These are phyloP conservation scores for Podila epicladia DNA, from an alignment of 192 early-diverging fungal species.

Conservation along the genomic window DNA sequence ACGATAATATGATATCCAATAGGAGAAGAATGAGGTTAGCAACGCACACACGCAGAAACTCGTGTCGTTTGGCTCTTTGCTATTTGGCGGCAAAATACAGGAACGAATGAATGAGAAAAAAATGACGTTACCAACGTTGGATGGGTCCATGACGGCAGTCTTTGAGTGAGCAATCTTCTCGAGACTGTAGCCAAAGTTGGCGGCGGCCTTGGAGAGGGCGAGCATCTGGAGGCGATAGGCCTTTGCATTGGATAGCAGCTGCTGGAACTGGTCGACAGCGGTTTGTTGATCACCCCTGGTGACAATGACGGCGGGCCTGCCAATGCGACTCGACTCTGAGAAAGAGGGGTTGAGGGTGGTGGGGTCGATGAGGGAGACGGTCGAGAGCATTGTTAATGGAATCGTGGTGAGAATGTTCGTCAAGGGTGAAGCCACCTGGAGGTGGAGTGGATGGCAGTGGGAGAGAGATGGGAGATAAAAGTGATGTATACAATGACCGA, in stretches of 20 bases:
- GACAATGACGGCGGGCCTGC: conserved; percentile 43
- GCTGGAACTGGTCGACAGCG: conserved; percentile 50
- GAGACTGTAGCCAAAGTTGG: conserved; percentile 58
- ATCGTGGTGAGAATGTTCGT: too few species aligned
- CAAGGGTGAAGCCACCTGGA: too few species aligned
- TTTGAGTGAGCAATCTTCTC: conserved; percentile 58
- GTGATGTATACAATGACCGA: too few species aligned
- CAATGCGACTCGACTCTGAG: conserved; percentile 38
- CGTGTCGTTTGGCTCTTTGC: too few species aligned
- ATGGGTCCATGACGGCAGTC: conserved; percentile 43
- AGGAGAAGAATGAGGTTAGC: too few species aligned
- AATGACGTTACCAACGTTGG: conserved; percentile 37
- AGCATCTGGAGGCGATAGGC: conserved; percentile 58
- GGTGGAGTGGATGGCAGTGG: too few species aligned
- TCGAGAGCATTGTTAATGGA: conserved; percentile 30
- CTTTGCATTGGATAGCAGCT: conserved; percentile 52
- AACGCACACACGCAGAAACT: too few species aligned
- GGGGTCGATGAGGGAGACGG: conserved; percentile 49
- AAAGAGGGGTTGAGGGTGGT: conserved; percentile 47
- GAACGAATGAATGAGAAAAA: neutral
- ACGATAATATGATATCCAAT: too few species aligned
- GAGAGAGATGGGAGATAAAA: too few species aligned
- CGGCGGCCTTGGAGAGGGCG: conserved; percentile 54
- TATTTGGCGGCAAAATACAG: neutral
- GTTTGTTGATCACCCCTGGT: conserved; percentile 51